These are phyloP conservation scores for Acanthamoeba rhysodes DNA, from an alignment of 208 protist species.

Conservation along the genomic window DNA sequence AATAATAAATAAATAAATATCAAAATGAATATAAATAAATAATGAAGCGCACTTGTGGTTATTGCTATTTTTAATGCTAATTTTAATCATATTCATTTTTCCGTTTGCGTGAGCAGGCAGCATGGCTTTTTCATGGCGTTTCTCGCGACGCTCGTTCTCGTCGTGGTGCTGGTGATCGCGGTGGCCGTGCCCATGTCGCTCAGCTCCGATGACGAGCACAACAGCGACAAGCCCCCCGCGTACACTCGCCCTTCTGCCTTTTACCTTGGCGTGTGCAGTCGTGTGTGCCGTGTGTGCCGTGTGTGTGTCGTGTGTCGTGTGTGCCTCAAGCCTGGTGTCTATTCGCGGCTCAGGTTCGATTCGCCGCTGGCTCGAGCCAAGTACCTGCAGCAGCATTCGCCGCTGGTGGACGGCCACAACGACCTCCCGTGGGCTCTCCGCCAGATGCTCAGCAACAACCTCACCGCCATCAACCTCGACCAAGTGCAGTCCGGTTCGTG, in stretches of 20 bases:
- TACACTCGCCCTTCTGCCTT: neutral
- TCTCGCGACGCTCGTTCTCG: neutral
- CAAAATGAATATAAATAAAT: no score
- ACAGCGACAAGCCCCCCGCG: neutral
- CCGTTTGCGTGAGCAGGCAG: neutral
- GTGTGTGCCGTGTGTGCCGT: no score
- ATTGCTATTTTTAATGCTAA: neutral
- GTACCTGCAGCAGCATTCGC: neutral
- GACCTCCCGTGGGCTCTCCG: conserved; percentile 48
- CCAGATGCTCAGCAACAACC: neutral
- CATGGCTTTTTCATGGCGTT: neutral
- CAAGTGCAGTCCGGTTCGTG: neutral
- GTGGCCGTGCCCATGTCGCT: conserved; percentile 34
- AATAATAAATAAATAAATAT: no score
- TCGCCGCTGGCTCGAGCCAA: conserved; percentile 44
- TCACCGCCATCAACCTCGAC: conserved; percentile 20
- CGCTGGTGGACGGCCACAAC: conserved; percentile 72
- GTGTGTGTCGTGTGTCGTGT: neutral
- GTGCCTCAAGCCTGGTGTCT: no score
- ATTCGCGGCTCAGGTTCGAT: neutral
- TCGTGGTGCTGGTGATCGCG: neutral
- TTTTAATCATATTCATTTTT: neutral
- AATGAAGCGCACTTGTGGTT: neutral
- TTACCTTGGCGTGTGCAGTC: no score
- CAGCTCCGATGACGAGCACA: neutral